phyloP scores from a whole-genome alignment of 345 rosid genomes.

The Cochlearia excelsa region DNA sequence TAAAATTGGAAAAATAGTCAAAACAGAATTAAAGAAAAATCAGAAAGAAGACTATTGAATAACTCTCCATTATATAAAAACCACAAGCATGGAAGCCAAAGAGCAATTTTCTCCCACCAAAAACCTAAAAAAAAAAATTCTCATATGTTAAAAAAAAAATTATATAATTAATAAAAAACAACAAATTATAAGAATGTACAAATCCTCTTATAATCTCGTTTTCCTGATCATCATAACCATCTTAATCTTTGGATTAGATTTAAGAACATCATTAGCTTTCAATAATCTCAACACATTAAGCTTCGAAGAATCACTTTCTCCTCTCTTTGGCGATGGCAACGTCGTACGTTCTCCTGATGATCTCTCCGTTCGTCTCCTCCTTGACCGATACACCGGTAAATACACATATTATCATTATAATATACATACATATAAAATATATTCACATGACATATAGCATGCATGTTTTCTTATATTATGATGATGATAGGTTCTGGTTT shows the following conservation, averaged over 20 bases:
- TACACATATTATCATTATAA: background rate
- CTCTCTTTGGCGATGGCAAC: conserved; percentile 81
- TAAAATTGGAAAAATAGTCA: no score
- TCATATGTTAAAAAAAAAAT: conserved; percentile 7
- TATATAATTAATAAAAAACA: conserved; percentile 9
- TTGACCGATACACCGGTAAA: conserved; percentile 71
- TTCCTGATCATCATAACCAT: conserved; percentile 1
- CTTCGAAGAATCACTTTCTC: conserved; percentile 75
- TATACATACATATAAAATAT: no score
- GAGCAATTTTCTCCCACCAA: conserved; percentile 5
- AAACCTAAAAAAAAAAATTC: background rate
- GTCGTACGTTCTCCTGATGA: conserved; percentile 76
- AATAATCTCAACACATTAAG: conserved; percentile 54
- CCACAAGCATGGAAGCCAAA: conserved; percentile 32
- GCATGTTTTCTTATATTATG: no score
- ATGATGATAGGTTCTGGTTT: conserved; percentile 92
- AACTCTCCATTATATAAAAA: conserved; percentile 18
- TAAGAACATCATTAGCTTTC: conserved; percentile 35
- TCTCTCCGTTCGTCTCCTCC: conserved; percentile 78
- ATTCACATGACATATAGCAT: no score
- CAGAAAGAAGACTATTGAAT: conserved; percentile 15
- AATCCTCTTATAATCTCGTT: no score
- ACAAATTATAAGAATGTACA: background rate
- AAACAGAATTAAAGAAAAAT: background rate
- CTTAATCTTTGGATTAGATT: conserved; percentile 4